phyloP scores from a whole-genome alignment of 306 rosid genomes.

The Urtica urens region DNA sequence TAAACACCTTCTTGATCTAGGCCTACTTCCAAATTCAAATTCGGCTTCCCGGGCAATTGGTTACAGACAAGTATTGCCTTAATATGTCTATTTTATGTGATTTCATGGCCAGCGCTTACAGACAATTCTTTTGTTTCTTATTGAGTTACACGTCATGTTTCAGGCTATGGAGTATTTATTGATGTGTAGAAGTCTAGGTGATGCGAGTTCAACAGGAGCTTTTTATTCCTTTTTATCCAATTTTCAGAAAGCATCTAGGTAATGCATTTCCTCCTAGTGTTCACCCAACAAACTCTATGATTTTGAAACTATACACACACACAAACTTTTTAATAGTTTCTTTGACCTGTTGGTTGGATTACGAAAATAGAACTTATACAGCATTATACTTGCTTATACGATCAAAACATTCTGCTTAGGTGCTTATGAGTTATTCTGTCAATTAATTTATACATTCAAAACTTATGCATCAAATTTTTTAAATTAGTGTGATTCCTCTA shows the following conservation, averaged over 20 bases:
- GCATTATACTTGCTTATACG: too few species aligned
- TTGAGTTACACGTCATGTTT: conserved; percentile 19
- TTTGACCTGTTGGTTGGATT: too few species aligned
- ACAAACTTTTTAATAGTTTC: too few species aligned
- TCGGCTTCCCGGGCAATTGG: conserved; percentile 86
- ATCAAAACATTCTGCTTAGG: not conserved
- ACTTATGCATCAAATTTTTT: too few species aligned
- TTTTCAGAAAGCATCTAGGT: conserved; percentile 88
- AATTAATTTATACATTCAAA: too few species aligned
- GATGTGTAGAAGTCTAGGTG: conserved; percentile 56
- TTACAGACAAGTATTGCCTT: conserved; percentile 67
- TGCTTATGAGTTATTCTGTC: not conserved
- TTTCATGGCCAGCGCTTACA: not conserved
- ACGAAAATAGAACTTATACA: too few species aligned
- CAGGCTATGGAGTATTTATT: conserved; percentile 82
- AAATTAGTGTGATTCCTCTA: too few species aligned
- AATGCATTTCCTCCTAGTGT: conserved; percentile 9
- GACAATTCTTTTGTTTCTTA: conserved; percentile 14
- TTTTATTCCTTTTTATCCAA: conserved; percentile 54
- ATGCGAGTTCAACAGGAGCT: conserved; percentile 50
- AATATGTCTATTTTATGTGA: not conserved
- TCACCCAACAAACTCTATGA: not conserved
- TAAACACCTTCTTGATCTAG: conserved; percentile 70
- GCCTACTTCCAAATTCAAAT: conserved; percentile 80
- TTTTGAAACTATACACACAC: too few species aligned